Evolutionary conservation across 2,329 filamentous ascomycete species (phyloP).

Genomic region (Paecilomyces sp.): DNA sequence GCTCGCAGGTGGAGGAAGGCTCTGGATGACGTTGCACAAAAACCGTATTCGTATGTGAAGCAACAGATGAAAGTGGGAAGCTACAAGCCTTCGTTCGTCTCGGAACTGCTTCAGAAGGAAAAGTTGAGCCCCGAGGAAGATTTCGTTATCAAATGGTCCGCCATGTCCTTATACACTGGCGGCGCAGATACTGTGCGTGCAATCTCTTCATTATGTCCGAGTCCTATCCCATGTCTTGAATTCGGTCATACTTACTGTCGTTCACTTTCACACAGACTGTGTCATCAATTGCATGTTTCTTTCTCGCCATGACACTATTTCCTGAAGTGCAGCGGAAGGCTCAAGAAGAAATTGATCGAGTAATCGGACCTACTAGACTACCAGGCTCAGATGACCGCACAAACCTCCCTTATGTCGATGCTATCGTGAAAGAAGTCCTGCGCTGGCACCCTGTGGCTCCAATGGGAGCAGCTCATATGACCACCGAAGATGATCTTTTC

Average conservation of each 20-base stretch:
- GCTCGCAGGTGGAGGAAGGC: conserved; percentile 28
- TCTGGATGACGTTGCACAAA: conserved; percentile 23
- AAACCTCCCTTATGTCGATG: conserved; percentile 19
- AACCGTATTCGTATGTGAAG: conserved; percentile 39
- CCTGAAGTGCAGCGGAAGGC: conserved; percentile 41
- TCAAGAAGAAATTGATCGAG: conserved; percentile 26
- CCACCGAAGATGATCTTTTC: conserved; percentile 9
- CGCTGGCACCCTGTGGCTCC: conserved; percentile 17
- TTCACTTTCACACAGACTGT: conserved; percentile 20
- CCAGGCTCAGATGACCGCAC: conserved; percentile 26
- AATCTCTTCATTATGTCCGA: not conserved
- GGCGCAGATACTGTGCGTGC: conserved; percentile 33
- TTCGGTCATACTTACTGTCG: not conserved
- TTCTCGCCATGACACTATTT: conserved; percentile 43
- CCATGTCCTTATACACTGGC: conserved; percentile 35
- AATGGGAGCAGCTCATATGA: conserved; percentile 12
- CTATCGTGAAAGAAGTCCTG: conserved; percentile 21
- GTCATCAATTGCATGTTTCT: conserved; percentile 30
- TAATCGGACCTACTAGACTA: conserved; percentile 18
- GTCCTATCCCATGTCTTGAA: not conserved
- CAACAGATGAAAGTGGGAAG: conserved; percentile 28
- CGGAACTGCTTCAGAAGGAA: conserved; percentile 29
- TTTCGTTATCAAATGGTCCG: conserved; percentile 20
- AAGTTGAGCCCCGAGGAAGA: conserved; percentile 19
- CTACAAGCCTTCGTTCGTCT: conserved; percentile 33